Evolutionary conservation across 2,329 filamentous ascomycete species (phyloP), one percentile per base, ranked within the genome.

Genomic region (Botrytis medusae): DNA sequence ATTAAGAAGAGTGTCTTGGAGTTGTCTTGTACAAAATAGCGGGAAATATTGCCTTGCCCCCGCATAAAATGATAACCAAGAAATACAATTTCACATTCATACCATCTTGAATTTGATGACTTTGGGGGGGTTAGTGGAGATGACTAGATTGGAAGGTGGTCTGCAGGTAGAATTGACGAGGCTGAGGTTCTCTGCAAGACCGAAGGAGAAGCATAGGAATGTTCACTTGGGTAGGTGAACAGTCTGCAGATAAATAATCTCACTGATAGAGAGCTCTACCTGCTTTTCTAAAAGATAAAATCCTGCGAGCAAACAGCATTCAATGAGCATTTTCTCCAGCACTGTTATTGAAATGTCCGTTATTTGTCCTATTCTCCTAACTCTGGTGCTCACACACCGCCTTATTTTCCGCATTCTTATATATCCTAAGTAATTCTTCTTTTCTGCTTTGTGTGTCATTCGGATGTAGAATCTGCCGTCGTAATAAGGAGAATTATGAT

Each of bases 321-420:
- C 1, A 1, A 6, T 16, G 5, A n/a, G 25, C 16, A 0, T 0
- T 54, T 0, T 7, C 2, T 54, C 12, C 12, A 7, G 25, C 48
- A 1, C 1, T 1, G 0, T 16, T 7, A n/a, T n/a, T 12, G 1
- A n/a, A 0, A 14, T 54, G 12, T n/a, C 5, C 25, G 14, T 4
- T 5, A 51, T 51, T 4, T 0, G 2, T 54, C 25, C 1, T n/a
- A 14, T 54, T n/a, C 12, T 54, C 10, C 12, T 25, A 54, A 54
- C 25, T 16, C 25, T 14, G 10, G 25, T n/a, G 7, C n/a, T 14
- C 12, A 4, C n/a, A 4, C n/a, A 25, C 25, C 25, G 48, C 25
- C 25, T 54, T 54, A 10, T 12, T 14, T n/a, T 16, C 48, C 12
- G 48, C 4, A 54, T 48, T 48, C 22, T 5, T 5, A 48, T 48